Percentiles rank a stretch among this genome's conserved stretches.
Evolutionary conservation across 1,139 yeast genomes (phyloP).

Genomic region (Komagataea norvegica): DNA sequence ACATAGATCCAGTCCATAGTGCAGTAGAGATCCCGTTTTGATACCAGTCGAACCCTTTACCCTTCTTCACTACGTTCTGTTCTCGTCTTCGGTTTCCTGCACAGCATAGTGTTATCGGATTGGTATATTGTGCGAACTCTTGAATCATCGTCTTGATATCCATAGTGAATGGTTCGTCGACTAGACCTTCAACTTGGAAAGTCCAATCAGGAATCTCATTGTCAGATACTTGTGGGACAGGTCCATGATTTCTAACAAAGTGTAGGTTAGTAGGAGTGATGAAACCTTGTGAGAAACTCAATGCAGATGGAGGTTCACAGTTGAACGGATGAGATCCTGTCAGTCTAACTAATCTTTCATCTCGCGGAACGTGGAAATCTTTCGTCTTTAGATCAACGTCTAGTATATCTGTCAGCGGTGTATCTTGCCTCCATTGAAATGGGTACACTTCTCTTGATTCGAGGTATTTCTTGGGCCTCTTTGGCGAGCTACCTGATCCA

Average conservation of each 20-base stretch:
- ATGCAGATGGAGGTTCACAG: conserved; percentile 29
- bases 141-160: conserved; percentile 24
- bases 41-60: conserved; percentile 35
- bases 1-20: conserved; percentile 32
- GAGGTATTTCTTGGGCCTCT: no score
- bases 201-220: conserved; percentile 28
- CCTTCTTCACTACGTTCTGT: conserved; percentile 32
- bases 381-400: conserved; percentile 28
- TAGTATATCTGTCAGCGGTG: conserved; percentile 14
- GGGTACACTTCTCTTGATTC: no score
- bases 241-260: conserved; percentile 34
- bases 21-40: conserved; percentile 33
- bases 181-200: conserved; percentile 28
- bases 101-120: conserved; percentile 32
- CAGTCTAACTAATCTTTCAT: conserved; percentile 29
- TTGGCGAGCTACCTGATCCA: no score
- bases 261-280: conserved; percentile 31
- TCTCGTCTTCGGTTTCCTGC: conserved; percentile 35
- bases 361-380: conserved; percentile 30
- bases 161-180: conserved; percentile 27
- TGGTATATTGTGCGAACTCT: conserved; percentile 28
- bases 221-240: conserved; percentile 27
- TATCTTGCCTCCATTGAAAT: conserved; percentile 12
- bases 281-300: conserved; percentile 28
- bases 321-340: conserved; percentile 35